These are phyloP conservation scores for Peronosclerospora sorghi DNA, from an alignment of 352 stramenopile species.

Conservation along the genomic window DNA sequence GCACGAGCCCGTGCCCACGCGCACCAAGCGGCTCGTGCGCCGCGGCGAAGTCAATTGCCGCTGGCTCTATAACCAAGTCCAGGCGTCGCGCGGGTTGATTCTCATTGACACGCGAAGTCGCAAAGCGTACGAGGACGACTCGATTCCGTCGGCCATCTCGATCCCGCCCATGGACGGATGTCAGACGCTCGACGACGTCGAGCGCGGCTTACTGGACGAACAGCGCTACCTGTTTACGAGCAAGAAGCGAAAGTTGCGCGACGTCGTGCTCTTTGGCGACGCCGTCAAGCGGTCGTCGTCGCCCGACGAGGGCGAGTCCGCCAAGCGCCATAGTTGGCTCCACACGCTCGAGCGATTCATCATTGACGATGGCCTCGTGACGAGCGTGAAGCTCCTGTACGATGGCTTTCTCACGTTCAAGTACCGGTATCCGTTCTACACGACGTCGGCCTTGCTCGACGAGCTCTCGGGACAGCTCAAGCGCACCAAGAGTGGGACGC, in stretches of 20 bases:
- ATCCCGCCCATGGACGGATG: slow-evolving; percentile 44
- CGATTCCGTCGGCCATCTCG: slow-evolving; percentile 64
- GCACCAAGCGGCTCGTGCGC: slow-evolving; percentile 43
- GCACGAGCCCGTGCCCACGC: slow-evolving; percentile 8
- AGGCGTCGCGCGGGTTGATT: slow-evolving; percentile 62
- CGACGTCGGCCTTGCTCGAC: slow-evolving; percentile 50
- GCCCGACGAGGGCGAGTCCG: slow-evolving; percentile 9
- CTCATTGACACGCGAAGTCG: slow-evolving; percentile 55
- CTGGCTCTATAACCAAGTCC: slow-evolving; percentile 81
- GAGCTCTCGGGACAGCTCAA: slow-evolving; percentile 48
- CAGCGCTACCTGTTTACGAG: slow-evolving; percentile 56
- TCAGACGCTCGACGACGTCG: slow-evolving; percentile 38
- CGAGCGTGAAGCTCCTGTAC: slow-evolving; percentile 56
- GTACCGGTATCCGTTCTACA: slow-evolving; percentile 81
- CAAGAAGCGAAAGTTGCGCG: slow-evolving; percentile 69
- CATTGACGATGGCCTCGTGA: slow-evolving; percentile 62
- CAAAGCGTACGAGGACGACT: slow-evolving; percentile 52
- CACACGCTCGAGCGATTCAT: slow-evolving; percentile 51
- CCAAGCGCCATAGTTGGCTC: slow-evolving; percentile 29
- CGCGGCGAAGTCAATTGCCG: slow-evolving; percentile 61
- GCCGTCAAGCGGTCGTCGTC: slow-evolving; percentile 28
- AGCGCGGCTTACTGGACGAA: slow-evolving; percentile 43
- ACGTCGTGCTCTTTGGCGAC: slow-evolving; percentile 74
- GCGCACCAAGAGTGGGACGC: slow-evolving; percentile 70
- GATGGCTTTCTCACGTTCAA: slow-evolving; percentile 82